A percentile compares a stretch with the other conserved stretches of the same genome.
Evolutionary conservation across 805 yeast genomes (phyloP).

Genomic region (Tetrapisispora iriomotensis): DNA sequence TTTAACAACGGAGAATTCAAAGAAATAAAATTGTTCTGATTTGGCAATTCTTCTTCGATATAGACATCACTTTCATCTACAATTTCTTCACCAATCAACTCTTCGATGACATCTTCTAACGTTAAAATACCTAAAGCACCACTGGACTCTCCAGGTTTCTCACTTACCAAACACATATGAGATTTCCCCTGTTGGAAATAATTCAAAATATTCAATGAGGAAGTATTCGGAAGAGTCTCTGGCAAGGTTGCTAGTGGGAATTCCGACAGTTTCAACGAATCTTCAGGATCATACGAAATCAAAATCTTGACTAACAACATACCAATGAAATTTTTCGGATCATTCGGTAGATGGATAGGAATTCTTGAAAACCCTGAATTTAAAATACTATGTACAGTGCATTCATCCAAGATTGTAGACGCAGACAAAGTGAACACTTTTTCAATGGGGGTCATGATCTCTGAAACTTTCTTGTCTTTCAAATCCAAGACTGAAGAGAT

Average conservation of each 20-base stretch:
- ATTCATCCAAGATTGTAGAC: slow-evolving; percentile 72
- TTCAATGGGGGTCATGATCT: slow-evolving; percentile 90
- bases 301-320: slow-evolving; percentile 88
- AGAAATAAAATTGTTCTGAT: slow-evolving; percentile 1
- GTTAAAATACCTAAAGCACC: slow-evolving; percentile 92
- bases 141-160: slow-evolving; percentile 67
- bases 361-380: slow-evolving; percentile 92
- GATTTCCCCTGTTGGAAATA: slow-evolving; percentile 97
- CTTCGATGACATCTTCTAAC: slow-evolving; percentile 96
- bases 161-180: slow-evolving; percentile 91
- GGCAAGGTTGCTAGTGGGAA: slow-evolving; percentile 95
- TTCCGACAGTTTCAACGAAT: slow-evolving; percentile 80
- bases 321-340: slow-evolving; percentile 85
- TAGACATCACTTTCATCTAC: slow-evolving; percentile 94
- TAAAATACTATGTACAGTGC: slow-evolving; percentile 77
- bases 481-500: slow-evolving; percentile 88
- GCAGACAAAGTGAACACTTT: slow-evolving; percentile 84
- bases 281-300: slow-evolving; percentile 95
- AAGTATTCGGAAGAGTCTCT: slow-evolving; percentile 83
- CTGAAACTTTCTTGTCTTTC: slow-evolving; percentile 78
- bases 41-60: slow-evolving; percentile 39
- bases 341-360: slow-evolving; percentile 85
- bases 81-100: slow-evolving; percentile 93
- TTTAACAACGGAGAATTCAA: not conserved
- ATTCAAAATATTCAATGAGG: slow-evolving; percentile 86